Evolutionary conservation across 495 filamentous ascomycete genomes (phyloP), one percentile per base, ranked within the genome.

Genomic region (Penicillium coffeae): DNA sequence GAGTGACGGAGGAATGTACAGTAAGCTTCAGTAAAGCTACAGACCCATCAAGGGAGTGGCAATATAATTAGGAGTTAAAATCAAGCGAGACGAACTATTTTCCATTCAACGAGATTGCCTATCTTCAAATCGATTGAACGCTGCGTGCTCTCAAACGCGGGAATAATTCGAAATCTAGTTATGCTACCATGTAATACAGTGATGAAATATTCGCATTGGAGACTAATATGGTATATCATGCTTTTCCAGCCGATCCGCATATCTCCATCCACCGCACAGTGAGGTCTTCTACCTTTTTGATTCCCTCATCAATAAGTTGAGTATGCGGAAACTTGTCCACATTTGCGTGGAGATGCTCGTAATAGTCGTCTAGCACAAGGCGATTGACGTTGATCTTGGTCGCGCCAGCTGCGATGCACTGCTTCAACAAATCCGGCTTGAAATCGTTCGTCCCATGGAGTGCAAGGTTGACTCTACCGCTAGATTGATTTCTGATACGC

Each of bases 351-450:
- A 62, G 52, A 36, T 62, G 59, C 0, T 54, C 50, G 30, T 59
- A 62, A 37, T 62, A 59, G 14, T 57, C 54, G 34, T 61, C 58
- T 56, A 87, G 81, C 63, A 89, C 75, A 18, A 83, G 73, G 56
- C 83, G 78, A 62, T 89, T 88, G 43, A 88, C 83, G 60, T 89
- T 89, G 52, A 84, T 71, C 64, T 87, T 86, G 32, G 77, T 79
- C 37, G 87, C 79, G 12, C 85, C 84, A 21, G 66, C 73, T 13
- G 67, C 70, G 50, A 89, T 81, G 61, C 81, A 85, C 43, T 69
- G 63, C 38, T 69, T 57, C 54, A 84, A 79, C 33, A 81, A 79
- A 21, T 72, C 72, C 52, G 79, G 68, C 19, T 75, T 72, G 56
- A 86, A 87, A 0, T 79, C 78, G 48, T 87, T 84, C 14, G 84